Evolutionary conservation across 257 asterid genomes (phyloP), one percentile per base, ranked within the genome.

Genomic region (Penstemon eatonii): DNA sequence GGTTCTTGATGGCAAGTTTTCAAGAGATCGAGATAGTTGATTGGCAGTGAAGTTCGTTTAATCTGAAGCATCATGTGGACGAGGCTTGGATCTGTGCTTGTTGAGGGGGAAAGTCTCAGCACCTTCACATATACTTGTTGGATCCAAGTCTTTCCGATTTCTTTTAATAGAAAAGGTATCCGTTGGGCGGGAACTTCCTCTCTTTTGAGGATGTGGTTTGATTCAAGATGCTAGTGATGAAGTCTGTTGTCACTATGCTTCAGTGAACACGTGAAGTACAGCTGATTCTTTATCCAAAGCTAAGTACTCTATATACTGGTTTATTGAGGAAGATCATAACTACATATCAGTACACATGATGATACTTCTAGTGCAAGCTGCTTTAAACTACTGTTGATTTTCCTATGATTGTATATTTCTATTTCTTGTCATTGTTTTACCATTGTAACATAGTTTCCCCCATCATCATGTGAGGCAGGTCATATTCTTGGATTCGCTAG

Each of bases 111-210:
- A 15, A 15, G 18, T 15, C 18, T 15, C 18, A 0, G 18, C 18
- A 15, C 18, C 0, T 15, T 15, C 18, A 15, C 18, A 15, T 15
- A 15, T 15, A 15, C 18, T 15, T 15, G 18, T 15, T 15, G 18
- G 18, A 15, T 15, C 18, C 18, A 15, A 15, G 18, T 15, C 18
- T 15, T 15, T 15, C 80, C 47, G 77, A 65, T 42, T 81, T 85
- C 11, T 85, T 85, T 56, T 80, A 80, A 54, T 73, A 70, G 71
- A 86, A 82, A 86, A 78, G 73, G 56, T 74, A 77, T 78, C 52
- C 76, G 73, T 46, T 62, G 67, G 18, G 18, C 18, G 18, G 18
- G 18, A 15, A 15, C 0, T 15, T 15, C 44, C 82, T 74, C 5
- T 76, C 80, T 42, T 82, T 25, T 25, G 33, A 25, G 33, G 33